These are phyloP conservation scores for Neofusicoccum sp. DNA, from an alignment of 2,329 filamentous ascomycete species.

Conservation along the genomic window DNA sequence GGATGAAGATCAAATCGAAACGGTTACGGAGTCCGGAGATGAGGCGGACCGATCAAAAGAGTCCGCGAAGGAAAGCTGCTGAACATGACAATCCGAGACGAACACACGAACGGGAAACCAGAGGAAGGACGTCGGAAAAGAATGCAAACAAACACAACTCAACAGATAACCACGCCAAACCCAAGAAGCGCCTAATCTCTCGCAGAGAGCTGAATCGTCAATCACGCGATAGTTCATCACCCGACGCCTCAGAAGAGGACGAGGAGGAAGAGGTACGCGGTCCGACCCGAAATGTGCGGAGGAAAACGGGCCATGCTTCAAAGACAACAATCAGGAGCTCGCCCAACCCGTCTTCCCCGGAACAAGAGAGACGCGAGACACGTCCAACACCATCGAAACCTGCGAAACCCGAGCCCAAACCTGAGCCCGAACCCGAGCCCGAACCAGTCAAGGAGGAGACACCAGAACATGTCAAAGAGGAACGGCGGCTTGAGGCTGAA, in stretches of 20 bases:
- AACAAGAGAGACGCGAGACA: constrained; percentile 1
- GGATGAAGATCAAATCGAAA: constrained; percentile 29
- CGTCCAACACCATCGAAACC: neutral
- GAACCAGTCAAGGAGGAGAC: constrained; percentile 18
- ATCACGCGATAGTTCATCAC: constrained; percentile 24
- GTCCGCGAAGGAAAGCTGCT: constrained; percentile 32
- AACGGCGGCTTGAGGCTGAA: constrained; percentile 24
- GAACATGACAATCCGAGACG: constrained; percentile 30
- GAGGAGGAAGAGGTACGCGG: constrained; percentile 41
- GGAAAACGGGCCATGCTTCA: constrained; percentile 12
- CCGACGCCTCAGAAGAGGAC: constrained; percentile 38
- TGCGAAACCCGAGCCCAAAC: constrained; percentile 3
- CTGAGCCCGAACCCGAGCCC: constrained; percentile 25
- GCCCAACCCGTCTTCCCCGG: constrained; percentile 18
- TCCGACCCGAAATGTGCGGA: constrained; percentile 12
- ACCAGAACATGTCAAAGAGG: constrained; percentile 13
- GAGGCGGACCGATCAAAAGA: constrained; percentile 33
- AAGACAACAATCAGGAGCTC: constrained; percentile 17
- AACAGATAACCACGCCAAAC: constrained; percentile 13
- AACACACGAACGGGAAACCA: constrained; percentile 33
- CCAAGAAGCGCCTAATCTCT: constrained; percentile 36
- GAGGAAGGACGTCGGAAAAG: constrained; percentile 14
- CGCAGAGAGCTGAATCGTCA: constrained; percentile 38
- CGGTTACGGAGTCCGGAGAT: constrained; percentile 18
- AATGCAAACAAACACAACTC: neutral